phyloP scores from a whole-genome alignment of 2,329 filamentous ascomycete genomes.

The Bipolaris cookei region DNA sequence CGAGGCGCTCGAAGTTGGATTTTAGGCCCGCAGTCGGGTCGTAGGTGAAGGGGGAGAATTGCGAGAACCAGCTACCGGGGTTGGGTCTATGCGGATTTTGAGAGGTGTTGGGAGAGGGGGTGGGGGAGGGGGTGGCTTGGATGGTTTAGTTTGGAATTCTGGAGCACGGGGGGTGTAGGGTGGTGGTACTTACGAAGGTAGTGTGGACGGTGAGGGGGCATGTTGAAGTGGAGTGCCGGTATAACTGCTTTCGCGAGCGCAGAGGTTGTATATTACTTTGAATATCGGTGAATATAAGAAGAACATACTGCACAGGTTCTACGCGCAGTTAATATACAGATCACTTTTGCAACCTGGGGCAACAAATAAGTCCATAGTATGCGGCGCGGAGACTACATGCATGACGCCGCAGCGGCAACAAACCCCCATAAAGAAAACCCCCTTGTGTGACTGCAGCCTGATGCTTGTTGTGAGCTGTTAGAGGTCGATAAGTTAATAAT shows the following conservation, averaged over 20 bases:
- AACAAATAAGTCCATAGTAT: background rate
- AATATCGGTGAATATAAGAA: background rate
- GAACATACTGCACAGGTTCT: background rate
- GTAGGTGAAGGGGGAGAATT: conserved; percentile 12
- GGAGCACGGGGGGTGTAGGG: background rate
- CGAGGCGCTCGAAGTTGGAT: conserved; percentile 17
- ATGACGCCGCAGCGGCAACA: conserved; percentile 1
- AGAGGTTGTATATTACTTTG: background rate
- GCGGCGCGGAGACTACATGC: background rate
- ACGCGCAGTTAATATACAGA: background rate
- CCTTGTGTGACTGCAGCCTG: background rate
- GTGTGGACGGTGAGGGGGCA: background rate
- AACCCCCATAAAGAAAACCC: background rate
- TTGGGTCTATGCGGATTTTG: no score
- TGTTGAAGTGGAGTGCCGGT: background rate
- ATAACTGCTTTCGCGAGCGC: background rate
- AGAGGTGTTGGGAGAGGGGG: no score
- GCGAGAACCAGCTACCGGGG: conserved; percentile 9
- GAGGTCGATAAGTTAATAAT: background rate
- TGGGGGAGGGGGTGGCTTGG: background rate
- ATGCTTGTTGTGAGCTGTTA: background rate
- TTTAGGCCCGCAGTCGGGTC: conserved; percentile 1
- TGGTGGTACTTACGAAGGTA: conserved; percentile 2
- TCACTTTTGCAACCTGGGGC: background rate
- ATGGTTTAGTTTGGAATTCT: background rate